Percentiles rank a stretch among this genome's conserved stretches.
Evolutionary conservation across 2,329 filamentous ascomycete species (phyloP).

Genomic region (Penicillium sp.): DNA sequence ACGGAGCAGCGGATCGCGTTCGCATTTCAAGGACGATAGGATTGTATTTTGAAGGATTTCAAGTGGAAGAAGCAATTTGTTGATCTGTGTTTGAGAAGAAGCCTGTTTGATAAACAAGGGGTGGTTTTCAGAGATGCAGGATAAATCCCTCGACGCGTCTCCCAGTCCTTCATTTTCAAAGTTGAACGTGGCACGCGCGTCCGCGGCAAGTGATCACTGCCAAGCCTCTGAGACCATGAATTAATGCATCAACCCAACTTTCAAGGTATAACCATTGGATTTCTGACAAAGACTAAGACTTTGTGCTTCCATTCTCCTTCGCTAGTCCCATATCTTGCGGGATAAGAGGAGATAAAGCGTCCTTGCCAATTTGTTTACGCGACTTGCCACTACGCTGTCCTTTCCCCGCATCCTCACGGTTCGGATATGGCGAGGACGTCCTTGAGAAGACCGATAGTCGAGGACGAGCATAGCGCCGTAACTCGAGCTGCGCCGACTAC

Average conservation of each 20-base stretch:
- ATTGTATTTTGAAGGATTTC: not conserved
- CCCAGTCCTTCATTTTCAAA: not conserved
- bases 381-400: slow-evolving; percentile 7
- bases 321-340: not conserved
- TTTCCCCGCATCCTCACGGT: slow-evolving; percentile 19
- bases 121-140: not conserved
- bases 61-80: no score
- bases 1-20: slow-evolving; percentile 30
- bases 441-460: not conserved
- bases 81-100: not conserved
- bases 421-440: slow-evolving; percentile 21
- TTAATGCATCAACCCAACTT: slow-evolving; percentile 4
- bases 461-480: slow-evolving; percentile 5
- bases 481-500: not conserved
- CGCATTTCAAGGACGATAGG: slow-evolving; percentile 26
- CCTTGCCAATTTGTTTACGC: slow-evolving; percentile 4
- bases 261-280: not conserved
- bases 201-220: slow-evolving; percentile 6
- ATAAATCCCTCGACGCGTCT: slow-evolving; percentile 1
- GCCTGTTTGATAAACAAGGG: not conserved
- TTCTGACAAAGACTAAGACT: not conserved
- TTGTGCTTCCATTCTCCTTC: not conserved
- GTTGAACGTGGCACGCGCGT: slow-evolving; percentile 12
- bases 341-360: not conserved
- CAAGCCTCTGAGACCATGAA: not conserved